Evolutionary conservation across 306 rosid species (phyloP).

Genomic region (Pueraria montana): DNA sequence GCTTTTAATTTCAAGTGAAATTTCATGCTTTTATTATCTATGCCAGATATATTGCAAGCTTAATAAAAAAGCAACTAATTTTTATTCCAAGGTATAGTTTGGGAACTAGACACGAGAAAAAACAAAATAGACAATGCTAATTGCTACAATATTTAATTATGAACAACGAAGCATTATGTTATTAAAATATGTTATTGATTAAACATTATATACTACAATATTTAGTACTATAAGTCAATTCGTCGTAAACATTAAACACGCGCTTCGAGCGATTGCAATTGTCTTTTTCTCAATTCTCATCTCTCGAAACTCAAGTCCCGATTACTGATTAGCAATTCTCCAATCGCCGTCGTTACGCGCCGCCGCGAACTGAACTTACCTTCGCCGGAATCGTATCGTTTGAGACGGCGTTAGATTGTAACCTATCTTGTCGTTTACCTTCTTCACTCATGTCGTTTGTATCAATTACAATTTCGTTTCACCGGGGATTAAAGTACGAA

Average conservation of each 20-base stretch:
- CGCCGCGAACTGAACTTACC: conserved; percentile 5
- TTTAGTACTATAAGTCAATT: no score
- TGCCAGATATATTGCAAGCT: background rate
- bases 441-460: conserved; percentile 16
- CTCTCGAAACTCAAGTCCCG: background rate
- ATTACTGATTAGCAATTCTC: conserved; percentile 21
- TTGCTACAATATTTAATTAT: background rate
- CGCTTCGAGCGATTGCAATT: background rate
- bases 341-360: conserved; percentile 28
- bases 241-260: conserved; percentile 18
- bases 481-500: background rate
- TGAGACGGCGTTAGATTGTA: no score
- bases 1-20: conserved; percentile 16
- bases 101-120: background rate
- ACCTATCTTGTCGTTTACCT: conserved; percentile 1
- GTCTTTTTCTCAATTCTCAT: background rate
- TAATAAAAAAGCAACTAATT: background rate
- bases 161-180: background rate
- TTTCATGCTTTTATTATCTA: conserved; percentile 1
- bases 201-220: no score
- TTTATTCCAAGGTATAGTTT: background rate
- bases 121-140: background rate
- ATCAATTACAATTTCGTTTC: conserved; percentile 25
- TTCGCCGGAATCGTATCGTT: conserved; percentile 21
- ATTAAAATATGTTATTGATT: background rate